These are phyloP conservation scores for Solanum paucissectum DNA, from an alignment of 257 asterid genomes.

Conservation along the genomic window DNA sequence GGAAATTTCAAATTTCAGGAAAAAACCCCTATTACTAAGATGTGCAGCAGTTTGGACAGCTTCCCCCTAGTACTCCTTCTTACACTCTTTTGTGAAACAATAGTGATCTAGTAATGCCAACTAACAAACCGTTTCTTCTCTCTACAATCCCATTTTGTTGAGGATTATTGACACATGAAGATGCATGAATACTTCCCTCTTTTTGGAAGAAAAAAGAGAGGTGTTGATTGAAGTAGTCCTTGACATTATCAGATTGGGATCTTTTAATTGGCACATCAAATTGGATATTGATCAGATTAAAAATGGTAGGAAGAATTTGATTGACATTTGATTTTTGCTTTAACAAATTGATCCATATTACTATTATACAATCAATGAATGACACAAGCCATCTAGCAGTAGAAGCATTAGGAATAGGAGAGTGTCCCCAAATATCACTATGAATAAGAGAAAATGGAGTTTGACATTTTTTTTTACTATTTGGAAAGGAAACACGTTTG, in stretches of 20 bases:
- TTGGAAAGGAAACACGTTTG: not conserved
- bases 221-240: not conserved
- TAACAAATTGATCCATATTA: not conserved
- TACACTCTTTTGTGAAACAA: not conserved
- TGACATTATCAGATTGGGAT: not conserved
- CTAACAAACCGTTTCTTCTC: not conserved
- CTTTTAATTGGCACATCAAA: not conserved
- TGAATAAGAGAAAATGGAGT: not conserved
- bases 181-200: not conserved
- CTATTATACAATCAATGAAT: not conserved
- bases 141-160: not conserved
- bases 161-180: not conserved
- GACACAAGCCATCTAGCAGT: not conserved
- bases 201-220: not conserved
- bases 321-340: not conserved
- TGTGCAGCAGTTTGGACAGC: not conserved
- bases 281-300: not conserved
- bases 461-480: not conserved
- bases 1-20: not conserved
- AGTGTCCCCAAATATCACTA: not conserved
- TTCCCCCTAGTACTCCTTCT: not conserved
- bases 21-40: not conserved
- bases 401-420: not conserved
- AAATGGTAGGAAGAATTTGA: not conserved
- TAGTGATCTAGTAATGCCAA: not conserved